phyloP scores from a whole-genome alignment of 148 eudicot species.

The Cornus controversa region DNA sequence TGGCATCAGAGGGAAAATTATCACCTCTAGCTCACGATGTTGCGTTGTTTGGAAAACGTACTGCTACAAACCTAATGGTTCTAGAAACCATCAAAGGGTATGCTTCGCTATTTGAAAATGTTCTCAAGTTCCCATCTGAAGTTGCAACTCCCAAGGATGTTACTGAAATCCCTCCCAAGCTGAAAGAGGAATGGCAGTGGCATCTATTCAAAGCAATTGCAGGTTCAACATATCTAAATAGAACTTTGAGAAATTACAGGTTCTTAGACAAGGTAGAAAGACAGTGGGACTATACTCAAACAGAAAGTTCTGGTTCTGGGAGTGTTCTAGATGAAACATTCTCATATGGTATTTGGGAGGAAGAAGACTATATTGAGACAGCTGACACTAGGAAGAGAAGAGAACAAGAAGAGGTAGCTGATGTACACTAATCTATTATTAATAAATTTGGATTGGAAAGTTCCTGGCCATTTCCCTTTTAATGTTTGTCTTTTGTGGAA shows the following conservation, averaged over 20 bases:
- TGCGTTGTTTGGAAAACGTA: constrained; percentile 65
- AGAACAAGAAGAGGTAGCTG: constrained; percentile 82
- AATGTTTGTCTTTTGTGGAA: not conserved
- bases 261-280: constrained; percentile 55
- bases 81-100: constrained; percentile 76
- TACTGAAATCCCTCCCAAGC: constrained; percentile 45
- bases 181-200: constrained; percentile 78
- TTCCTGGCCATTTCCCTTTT: constrained; percentile 1
- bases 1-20: constrained; percentile 56
- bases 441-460: not conserved
- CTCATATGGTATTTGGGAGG: constrained; percentile 69
- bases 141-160: constrained; percentile 55
- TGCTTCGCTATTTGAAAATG: constrained; percentile 54
- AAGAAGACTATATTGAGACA: constrained; percentile 52
- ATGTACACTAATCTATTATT: not conserved
- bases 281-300: constrained; percentile 30
- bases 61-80: constrained; percentile 68
- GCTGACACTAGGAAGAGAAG: constrained; percentile 52
- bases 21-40: constrained; percentile 61
- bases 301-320: constrained; percentile 28
- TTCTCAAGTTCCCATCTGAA: constrained; percentile 77
- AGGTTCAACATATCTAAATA: constrained; percentile 25
- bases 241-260: constrained; percentile 27
- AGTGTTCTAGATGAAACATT: constrained; percentile 41
- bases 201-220: constrained; percentile 44